Percentiles rank a stretch among this genome's conserved stretches.
These are phyloP conservation scores for Botrytis fabae DNA, from an alignment of 2,329 filamentous ascomycete genomes.

Conservation along the genomic window DNA sequence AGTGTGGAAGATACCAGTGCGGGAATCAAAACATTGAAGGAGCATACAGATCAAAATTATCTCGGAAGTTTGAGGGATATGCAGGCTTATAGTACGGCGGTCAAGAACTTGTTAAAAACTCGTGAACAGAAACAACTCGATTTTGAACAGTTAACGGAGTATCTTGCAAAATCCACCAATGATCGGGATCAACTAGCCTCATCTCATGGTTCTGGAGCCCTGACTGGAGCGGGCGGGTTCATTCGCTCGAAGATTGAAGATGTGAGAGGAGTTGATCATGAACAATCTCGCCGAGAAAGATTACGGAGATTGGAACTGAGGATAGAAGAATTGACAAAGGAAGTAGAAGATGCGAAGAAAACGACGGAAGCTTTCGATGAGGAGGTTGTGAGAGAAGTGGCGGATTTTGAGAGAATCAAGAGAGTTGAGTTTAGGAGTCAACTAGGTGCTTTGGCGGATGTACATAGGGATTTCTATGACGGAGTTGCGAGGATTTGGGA, in stretches of 20 bases:
- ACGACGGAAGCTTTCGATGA: conserved; percentile 93
- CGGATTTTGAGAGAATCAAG: conserved; percentile 96
- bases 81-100: conserved; percentile 86
- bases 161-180: conserved; percentile 83
- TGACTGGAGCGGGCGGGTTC: conserved; percentile 80
- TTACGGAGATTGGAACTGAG: conserved; percentile 87
- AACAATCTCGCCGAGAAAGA: conserved; percentile 83
- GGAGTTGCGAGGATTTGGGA: conserved; percentile 84
- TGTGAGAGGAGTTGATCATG: conserved; percentile 93
- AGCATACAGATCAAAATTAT: conserved; percentile 94
- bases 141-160: conserved; percentile 93
- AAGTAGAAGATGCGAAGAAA: conserved; percentile 84
- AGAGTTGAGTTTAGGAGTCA: conserved; percentile 87
- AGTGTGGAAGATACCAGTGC: conserved; percentile 81
- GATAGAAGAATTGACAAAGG: conserved; percentile 85
- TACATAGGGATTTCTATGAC: conserved; percentile 84
- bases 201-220: conserved; percentile 59
- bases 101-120: conserved; percentile 86
- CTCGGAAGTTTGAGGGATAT: conserved; percentile 90
- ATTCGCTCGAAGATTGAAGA: conserved; percentile 94
- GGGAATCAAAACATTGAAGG: conserved; percentile 77
- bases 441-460: conserved; percentile 77
- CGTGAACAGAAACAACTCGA: conserved; percentile 98
- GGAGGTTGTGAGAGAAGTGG: conserved; percentile 89
- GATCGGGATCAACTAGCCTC: conserved; percentile 72